Conservation (phyloP, 192 early-diverging fungal genomes). For the Backusella sp. region DNA sequence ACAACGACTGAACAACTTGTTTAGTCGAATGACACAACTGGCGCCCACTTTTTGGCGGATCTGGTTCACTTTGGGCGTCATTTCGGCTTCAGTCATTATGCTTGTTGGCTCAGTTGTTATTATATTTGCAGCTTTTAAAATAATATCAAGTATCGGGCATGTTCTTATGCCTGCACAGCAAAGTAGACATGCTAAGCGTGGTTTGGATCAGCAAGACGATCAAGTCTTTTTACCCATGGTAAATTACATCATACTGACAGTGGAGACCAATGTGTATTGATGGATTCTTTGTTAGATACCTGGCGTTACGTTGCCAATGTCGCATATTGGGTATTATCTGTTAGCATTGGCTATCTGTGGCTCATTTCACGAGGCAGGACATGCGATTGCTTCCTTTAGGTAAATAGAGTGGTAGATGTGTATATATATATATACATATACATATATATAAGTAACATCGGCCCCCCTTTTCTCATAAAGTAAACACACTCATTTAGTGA, state of each 20-base stretch:
- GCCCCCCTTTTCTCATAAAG: neutral
- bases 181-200: conserved; percentile 9
- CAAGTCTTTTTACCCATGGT: conserved; percentile 66
- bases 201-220: conserved; percentile 24
- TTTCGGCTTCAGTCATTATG: conserved; percentile 47
- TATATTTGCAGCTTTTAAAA: conserved; percentile 42
- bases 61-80: conserved; percentile 57
- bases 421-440: neutral
- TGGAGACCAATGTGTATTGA: neutral
- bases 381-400: conserved; percentile 69
- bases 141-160: conserved; percentile 23
- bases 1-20: conserved; percentile 43
- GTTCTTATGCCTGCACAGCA: neutral
- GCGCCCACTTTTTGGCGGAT: conserved; percentile 51
- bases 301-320: conserved; percentile 70
- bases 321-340: conserved; percentile 65
- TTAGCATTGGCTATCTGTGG: conserved; percentile 61
- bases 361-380: conserved; percentile 70
- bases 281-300: conserved; percentile 54
- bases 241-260: neutral
- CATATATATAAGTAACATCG: neutral
- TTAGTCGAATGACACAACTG: conserved; percentile 35
- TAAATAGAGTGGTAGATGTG: conserved; percentile 27
- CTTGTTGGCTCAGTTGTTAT: conserved; percentile 45
- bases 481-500: conserved; percentile 42